phyloP scores from a whole-genome alignment of 768 basidiomycete genomes.

The Sporobolomyces pararoseus region DNA sequence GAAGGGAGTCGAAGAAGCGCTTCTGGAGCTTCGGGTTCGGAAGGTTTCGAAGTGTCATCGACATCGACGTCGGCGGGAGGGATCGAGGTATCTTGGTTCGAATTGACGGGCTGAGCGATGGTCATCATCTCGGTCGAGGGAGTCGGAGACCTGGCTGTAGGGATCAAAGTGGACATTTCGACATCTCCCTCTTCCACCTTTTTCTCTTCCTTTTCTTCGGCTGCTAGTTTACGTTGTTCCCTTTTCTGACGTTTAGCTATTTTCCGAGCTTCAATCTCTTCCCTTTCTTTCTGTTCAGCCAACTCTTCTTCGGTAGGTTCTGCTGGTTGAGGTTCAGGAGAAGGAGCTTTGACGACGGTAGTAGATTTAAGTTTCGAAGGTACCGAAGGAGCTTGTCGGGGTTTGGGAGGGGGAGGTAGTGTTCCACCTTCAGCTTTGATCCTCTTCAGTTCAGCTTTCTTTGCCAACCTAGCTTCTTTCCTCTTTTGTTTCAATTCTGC shows the following conservation, averaged over 20 bases:
- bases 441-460: slow-evolving; percentile 37
- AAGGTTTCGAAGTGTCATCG: slow-evolving; percentile 14
- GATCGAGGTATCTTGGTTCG: slow-evolving; percentile 17
- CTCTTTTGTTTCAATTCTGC: slow-evolving; percentile 37
- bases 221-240: slow-evolving; percentile 20
- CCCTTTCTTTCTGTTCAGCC: slow-evolving; percentile 38
- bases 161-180: slow-evolving; percentile 42
- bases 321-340: slow-evolving; percentile 20
- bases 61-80: too few species aligned
- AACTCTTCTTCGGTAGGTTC: slow-evolving; percentile 28
- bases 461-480: slow-evolving; percentile 38
- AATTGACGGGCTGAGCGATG: slow-evolving; percentile 17
- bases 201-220: slow-evolving; percentile 10
- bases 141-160: slow-evolving; percentile 12
- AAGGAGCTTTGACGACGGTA: slow-evolving; percentile 6
- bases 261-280: slow-evolving; percentile 30
- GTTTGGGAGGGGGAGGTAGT: slow-evolving; percentile 39
- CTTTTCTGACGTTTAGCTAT: slow-evolving; percentile 30
- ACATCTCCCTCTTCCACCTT: slow-evolving; percentile 18
- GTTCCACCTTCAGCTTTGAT: slow-evolving; percentile 39
- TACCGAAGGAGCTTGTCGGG: slow-evolving; percentile 35
- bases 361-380: background rate
- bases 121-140: slow-evolving; percentile 6
- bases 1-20: slow-evolving; percentile 66
- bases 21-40: slow-evolving; percentile 46